phyloP scores from a whole-genome alignment of 768 basidiomycete genomes.

The Suillus lakei region DNA sequence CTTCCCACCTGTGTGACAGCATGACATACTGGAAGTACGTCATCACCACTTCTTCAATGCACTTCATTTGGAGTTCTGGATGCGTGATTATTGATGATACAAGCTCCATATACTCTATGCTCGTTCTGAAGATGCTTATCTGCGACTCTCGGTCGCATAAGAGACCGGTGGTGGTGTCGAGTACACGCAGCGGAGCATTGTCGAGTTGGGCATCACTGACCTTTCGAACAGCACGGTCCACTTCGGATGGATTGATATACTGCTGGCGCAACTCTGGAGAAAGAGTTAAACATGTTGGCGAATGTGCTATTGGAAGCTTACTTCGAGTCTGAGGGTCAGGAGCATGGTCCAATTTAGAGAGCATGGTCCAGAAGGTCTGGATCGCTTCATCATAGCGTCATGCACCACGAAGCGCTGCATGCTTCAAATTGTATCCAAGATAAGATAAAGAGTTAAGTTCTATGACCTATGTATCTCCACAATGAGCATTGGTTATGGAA shows the following conservation, averaged over 20 bases:
- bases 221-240: not conserved
- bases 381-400: not conserved
- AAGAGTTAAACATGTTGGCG: not conserved
- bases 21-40: not conserved
- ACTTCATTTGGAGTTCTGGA: not conserved
- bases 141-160: not conserved
- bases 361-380: accelerated
- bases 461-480: not conserved
- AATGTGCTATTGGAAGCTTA: not conserved
- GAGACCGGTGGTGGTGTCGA: not conserved
- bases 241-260: not conserved
- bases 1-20: not conserved
- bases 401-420: not conserved
- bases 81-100: not conserved
- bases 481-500: not conserved
- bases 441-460: not conserved
- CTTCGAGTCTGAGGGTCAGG: not conserved
- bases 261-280: not conserved
- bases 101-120: not conserved
- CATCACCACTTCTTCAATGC: not conserved
- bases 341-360: not conserved
- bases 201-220: not conserved
- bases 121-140: not conserved
- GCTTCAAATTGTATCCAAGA: not conserved
- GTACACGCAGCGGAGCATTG: not conserved